These are phyloP conservation scores for Fraxinus dipetala DNA, from an alignment of 305 asterid species.

Conservation along the genomic window DNA sequence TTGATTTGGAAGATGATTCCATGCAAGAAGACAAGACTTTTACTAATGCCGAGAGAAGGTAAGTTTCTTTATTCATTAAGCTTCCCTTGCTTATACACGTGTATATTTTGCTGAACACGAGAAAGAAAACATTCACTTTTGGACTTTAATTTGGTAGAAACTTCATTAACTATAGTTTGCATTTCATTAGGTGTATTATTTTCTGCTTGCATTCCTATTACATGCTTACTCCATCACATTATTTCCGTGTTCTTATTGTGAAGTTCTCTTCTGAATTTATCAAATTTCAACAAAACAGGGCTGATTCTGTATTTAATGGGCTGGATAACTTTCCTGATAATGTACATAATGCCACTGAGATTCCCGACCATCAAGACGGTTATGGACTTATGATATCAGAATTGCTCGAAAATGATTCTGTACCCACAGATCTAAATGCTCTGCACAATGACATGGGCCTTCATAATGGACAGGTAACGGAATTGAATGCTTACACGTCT, in stretches of 20 bases:
- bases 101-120: neutral
- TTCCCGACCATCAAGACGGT: conserved; percentile 71
- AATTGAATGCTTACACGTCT: conserved; percentile 22
- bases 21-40: conserved; percentile 52
- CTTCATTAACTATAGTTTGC: neutral
- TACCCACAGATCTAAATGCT: conserved; percentile 57
- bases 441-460: conserved; percentile 74
- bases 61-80: conserved; percentile 16
- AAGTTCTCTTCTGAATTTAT: conserved; percentile 19
- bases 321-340: conserved; percentile 63
- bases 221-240: conserved; percentile 3
- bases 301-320: conserved; percentile 55
- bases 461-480: conserved; percentile 68
- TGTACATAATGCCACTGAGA: conserved; percentile 51
- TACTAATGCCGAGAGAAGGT: conserved; percentile 61
- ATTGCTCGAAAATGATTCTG: conserved; percentile 82
- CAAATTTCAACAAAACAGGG: conserved; percentile 45
- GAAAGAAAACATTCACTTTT: neutral
- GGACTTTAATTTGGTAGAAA: neutral
- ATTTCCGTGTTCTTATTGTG: conserved; percentile 7
- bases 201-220: neutral
- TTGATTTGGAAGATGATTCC: conserved; percentile 86
- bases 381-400: conserved; percentile 95
- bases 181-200: neutral
- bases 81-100: conserved; percentile 2